Base-by-base conservation (phyloP, 164 flowering plant genomes). In the Echeveria elegans region DNA sequence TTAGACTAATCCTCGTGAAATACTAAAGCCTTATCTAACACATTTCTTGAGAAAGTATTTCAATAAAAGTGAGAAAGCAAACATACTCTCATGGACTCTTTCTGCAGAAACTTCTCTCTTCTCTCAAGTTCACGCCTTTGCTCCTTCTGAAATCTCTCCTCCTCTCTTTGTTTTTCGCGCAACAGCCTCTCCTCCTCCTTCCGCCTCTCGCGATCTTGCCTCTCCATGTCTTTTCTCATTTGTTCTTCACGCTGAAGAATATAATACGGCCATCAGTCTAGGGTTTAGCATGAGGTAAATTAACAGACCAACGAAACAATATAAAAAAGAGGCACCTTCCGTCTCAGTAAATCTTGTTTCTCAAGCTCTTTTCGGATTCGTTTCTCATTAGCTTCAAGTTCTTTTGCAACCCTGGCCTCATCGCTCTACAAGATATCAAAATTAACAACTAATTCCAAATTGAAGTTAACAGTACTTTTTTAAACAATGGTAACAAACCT, bases 141-240 rank as follows among this genome's bases (percentile, higher is more conserved):
- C 74, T 92, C 98, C 65, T 88, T 73, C 67, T 75, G 83, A 75
- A 69, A 86, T 52, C 92, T 81, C 75, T 90, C 98, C 73, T 87
- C 97, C 76, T 90, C 96, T 58, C 94, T 78, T 76, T 77, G 97
- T 76, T 75, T 88, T 79, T 92, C 98, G 62, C 98, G 93, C 77
- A 88, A 66, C 66, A 87, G 70, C 76, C 90, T 85, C 71, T 92
- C 98, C 72, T 90, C 96, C 78, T 92, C 98, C 72, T 86, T 92
- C 70, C 92, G 77, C 67, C 93, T 83, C 75, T 92, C 98, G 63
- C 96, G 90, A 34, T 92, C 98, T 59, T 82, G 93, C 74, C 80
- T 87, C 77, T 92, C 98, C 89, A 90, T 87, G 72, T 92, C 97
- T 72, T 86, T 87, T 72, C 82, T 79, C 77, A 87, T 84, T 84